A percentile compares a stretch with the other conserved stretches of the same genome.
These are phyloP conservation scores for Solanum peruvianum DNA, from an alignment of 257 asterid genomes.

Conservation along the genomic window DNA sequence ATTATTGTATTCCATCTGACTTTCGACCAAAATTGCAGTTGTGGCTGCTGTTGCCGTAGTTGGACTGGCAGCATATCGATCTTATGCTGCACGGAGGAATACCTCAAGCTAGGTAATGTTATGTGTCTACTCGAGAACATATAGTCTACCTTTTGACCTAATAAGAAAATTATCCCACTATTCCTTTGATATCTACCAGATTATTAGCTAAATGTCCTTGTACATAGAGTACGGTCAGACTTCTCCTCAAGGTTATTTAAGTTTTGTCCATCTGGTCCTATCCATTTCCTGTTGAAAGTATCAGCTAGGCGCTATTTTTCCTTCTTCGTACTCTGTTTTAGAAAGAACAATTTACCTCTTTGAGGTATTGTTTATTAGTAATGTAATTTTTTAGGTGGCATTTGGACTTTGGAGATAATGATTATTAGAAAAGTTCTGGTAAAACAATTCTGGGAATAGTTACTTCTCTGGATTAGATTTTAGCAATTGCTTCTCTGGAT, in stretches of 20 bases:
- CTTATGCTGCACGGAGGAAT: conserved; percentile 72
- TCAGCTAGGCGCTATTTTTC: background rate
- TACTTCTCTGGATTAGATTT: background rate
- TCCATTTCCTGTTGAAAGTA: background rate
- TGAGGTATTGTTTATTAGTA: background rate
- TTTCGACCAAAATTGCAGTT: conserved; percentile 38
- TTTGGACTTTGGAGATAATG: background rate
- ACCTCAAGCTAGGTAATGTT: conserved; percentile 14
- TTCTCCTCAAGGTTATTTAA: background rate
- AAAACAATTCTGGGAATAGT: background rate
- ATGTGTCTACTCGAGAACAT: background rate
- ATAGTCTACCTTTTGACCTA: background rate
- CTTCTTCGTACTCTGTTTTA: background rate
- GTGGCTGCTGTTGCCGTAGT: conserved; percentile 76
- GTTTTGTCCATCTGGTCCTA: background rate
- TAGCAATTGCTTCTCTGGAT: background rate
- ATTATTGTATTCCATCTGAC: background rate
- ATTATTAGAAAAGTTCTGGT: background rate
- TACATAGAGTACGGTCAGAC: background rate
- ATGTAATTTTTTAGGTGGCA: background rate
- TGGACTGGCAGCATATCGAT: conserved; percentile 77
- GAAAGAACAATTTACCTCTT: background rate
- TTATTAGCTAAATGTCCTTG: background rate
- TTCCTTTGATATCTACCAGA: background rate
- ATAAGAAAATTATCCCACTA: background rate